These are phyloP conservation scores for Gossypium arboreum DNA, from an alignment of 345 rosid genomes.

Conservation along the genomic window DNA sequence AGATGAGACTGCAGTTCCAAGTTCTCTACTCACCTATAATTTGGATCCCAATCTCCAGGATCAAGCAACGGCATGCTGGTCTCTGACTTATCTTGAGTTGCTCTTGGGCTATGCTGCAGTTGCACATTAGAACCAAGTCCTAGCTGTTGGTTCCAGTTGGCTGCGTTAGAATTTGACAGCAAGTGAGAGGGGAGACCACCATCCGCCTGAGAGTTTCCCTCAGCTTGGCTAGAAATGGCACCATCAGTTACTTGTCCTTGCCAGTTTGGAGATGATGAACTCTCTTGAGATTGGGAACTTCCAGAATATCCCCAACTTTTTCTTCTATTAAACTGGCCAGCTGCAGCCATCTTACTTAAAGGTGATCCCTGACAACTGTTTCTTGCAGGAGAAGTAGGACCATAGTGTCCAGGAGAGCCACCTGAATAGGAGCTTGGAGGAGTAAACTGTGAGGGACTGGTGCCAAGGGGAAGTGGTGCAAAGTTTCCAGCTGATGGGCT, in stretches of 20 bases:
- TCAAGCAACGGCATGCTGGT: constrained; percentile 57
- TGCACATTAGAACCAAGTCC: constrained; percentile 36
- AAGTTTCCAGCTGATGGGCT: constrained; percentile 92
- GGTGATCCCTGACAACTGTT: constrained; percentile 90
- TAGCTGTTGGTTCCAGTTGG: constrained; percentile 53
- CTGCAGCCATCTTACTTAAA: constrained; percentile 75
- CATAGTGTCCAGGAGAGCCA: constrained; percentile 95
- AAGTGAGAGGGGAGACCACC: constrained; percentile 48
- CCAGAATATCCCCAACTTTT: constrained; percentile 74
- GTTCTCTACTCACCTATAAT: constrained; percentile 65
- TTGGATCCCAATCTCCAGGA: constrained; percentile 99
- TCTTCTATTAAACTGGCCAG: constrained; percentile 76
- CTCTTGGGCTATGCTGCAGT: constrained; percentile 38
- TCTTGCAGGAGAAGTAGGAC: constrained; percentile 92
- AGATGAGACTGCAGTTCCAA: background rate
- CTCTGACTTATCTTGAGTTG: constrained; percentile 47
- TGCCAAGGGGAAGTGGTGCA: constrained; percentile 92
- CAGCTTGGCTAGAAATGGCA: constrained; percentile 43
- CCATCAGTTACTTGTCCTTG: constrained; percentile 64
- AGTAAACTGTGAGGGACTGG: constrained; percentile 95
- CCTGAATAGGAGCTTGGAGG: constrained; percentile 72
- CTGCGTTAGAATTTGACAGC: constrained; percentile 46
- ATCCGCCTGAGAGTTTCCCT: constrained; percentile 45
- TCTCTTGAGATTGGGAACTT: constrained; percentile 66
- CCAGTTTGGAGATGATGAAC: constrained; percentile 48